Evolutionary conservation across 148 eudicot genomes (phyloP).

Genomic region (Nyssa sinensis): DNA sequence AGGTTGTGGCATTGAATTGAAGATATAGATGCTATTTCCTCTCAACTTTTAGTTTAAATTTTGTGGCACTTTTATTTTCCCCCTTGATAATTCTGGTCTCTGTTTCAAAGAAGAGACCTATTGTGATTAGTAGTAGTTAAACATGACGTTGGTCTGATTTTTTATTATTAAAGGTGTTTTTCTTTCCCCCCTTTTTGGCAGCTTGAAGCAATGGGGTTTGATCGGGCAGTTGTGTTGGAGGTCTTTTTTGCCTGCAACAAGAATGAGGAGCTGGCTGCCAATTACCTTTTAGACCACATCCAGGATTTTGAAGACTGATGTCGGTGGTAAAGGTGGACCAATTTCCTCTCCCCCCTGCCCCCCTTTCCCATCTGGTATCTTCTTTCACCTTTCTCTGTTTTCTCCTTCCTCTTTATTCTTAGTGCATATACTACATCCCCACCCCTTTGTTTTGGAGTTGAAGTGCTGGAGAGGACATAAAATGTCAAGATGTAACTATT

Average conservation of each 20-base stretch:
- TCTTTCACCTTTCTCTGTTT: not conserved
- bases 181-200: slow-evolving; percentile 9
- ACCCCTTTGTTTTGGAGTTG: not conserved
- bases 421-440: not conserved
- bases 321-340: slow-evolving; percentile 9
- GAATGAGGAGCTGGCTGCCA: slow-evolving; percentile 71
- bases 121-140: not conserved
- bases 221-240: slow-evolving; percentile 55
- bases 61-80: too few relatives aligned
- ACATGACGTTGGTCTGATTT: not conserved
- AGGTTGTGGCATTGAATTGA: not conserved
- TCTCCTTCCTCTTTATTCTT: not conserved
- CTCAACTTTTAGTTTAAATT: not conserved
- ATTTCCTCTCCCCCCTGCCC: not conserved
- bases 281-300: slow-evolving; percentile 70
- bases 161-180: not conserved
- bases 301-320: slow-evolving; percentile 59
- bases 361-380: not conserved
- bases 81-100: not conserved
- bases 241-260: slow-evolving; percentile 78
- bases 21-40: not conserved
- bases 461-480: not conserved
- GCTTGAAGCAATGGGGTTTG: slow-evolving; percentile 86
- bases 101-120: not conserved
- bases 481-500: not conserved